Percentiles rank a stretch among this genome's conserved stretches.
phyloP scores from a whole-genome alignment of 1,284 basidiomycete species.

The Irpex lacteus region DNA sequence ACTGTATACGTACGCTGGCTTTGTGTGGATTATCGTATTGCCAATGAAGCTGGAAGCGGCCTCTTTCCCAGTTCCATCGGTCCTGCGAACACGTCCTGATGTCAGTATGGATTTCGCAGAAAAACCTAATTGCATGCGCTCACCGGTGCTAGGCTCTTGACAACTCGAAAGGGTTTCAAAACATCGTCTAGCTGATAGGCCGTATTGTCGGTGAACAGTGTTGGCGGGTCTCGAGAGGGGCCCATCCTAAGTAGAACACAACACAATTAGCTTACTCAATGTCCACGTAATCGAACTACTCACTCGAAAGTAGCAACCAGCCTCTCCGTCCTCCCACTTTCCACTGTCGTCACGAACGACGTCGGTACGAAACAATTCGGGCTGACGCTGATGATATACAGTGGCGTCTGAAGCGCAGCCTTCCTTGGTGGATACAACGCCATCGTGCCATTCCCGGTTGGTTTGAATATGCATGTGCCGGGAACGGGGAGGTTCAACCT shows the following conservation, averaged over 20 bases:
- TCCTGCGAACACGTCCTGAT: background rate
- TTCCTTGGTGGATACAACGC: slow-evolving; percentile 4
- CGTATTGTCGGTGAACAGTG: slow-evolving; percentile 9
- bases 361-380: slow-evolving; percentile 17
- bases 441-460: slow-evolving; percentile 3
- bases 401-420: slow-evolving; percentile 2
- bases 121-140: background rate
- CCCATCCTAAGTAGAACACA: slow-evolving; percentile 9
- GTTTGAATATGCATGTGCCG: slow-evolving; percentile 3
- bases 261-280: background rate
- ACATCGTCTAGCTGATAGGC: slow-evolving; percentile 9
- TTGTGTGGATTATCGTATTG: slow-evolving; percentile 3
- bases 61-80: slow-evolving; percentile 14
- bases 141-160: slow-evolving; percentile 3
- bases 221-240: slow-evolving; percentile 11
- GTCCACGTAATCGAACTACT: background rate
- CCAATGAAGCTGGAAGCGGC: slow-evolving; percentile 12
- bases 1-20: slow-evolving; percentile 1
- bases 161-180: slow-evolving; percentile 11
- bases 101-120: background rate
- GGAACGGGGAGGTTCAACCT: background rate
- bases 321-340: slow-evolving; percentile 4
- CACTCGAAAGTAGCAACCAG: slow-evolving; percentile 16
- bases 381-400: slow-evolving; percentile 12
- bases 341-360: slow-evolving; percentile 14